Percentiles rank a stretch among this genome's conserved stretches.
phyloP scores from a whole-genome alignment of 805 yeast genomes.

The Metschnikowia kunwiensis region DNA sequence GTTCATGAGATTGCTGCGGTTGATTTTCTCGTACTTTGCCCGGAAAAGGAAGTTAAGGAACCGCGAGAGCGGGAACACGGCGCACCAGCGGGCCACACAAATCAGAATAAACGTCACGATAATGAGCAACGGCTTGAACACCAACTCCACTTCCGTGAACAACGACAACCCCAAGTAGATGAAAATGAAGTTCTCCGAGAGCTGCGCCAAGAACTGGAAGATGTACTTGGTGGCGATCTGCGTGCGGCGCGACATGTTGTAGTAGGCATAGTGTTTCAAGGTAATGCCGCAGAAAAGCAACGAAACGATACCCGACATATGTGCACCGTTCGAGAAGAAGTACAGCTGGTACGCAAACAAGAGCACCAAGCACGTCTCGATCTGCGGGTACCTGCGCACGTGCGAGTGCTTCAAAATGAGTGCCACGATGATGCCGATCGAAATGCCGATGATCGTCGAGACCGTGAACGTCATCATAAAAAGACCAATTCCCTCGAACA shows the following conservation, averaged over 20 bases:
- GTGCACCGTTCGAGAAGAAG: constrained; percentile 97
- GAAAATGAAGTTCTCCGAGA: constrained; percentile 94
- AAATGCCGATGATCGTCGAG: constrained; percentile 83
- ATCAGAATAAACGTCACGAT: constrained; percentile 86
- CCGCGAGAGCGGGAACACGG: constrained; percentile 90
- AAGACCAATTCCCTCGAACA: constrained; percentile 91
- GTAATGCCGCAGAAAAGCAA: constrained; percentile 95
- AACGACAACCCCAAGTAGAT: constrained; percentile 90
- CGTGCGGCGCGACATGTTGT: constrained; percentile 94
- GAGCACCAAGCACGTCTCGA: constrained; percentile 89
- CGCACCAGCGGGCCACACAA: constrained; percentile 94
- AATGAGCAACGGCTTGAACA: constrained; percentile 88
- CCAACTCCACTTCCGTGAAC: constrained; percentile 93
- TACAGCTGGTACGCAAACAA: constrained; percentile 93
- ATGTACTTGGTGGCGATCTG: constrained; percentile 95
- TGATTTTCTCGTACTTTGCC: constrained; percentile 48
- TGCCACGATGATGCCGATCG: constrained; percentile 86
- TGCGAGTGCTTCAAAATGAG: constrained; percentile 87
- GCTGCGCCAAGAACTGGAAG: constrained; percentile 89
- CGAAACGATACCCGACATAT: constrained; percentile 98
- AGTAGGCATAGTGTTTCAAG: constrained; percentile 93
- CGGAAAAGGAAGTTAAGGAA: constrained; percentile 77
- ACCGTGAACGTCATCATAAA: constrained; percentile 92
- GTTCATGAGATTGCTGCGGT: constrained; percentile 23
- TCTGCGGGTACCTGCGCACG: constrained; percentile 91